Evolutionary conservation across 768 basidiomycete species (phyloP).

Genomic region (Podaxis sp.): DNA sequence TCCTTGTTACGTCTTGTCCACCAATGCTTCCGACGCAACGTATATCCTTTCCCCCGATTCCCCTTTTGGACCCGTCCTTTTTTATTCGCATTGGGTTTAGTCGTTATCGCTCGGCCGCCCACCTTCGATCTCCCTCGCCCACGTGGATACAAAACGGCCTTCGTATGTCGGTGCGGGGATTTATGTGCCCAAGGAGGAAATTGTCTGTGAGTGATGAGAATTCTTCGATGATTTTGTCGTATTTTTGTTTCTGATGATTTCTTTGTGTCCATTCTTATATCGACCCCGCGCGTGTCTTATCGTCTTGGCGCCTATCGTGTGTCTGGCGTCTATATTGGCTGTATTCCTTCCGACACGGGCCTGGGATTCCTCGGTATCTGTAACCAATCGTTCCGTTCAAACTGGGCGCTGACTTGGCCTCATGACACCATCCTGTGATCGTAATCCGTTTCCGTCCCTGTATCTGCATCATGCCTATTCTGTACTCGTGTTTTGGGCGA

Average conservation of each 20-base stretch:
- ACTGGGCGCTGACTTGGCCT: background rate
- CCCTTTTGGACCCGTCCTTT: background rate
- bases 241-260: background rate
- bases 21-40: background rate
- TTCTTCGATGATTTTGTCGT: slow-evolving; percentile 4
- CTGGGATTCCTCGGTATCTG: background rate
- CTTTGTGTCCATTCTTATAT: background rate
- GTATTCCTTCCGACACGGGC: too few species aligned
- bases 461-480: too few species aligned
- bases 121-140: slow-evolving; percentile 62
- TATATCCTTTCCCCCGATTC: background rate
- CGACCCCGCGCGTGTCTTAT: too few species aligned
- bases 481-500: too few species aligned
- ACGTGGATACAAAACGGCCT: slow-evolving; percentile 64
- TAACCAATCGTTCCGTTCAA: background rate
- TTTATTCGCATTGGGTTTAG: slow-evolving; percentile 30
- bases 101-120: slow-evolving; percentile 72
- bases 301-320: too few species aligned
- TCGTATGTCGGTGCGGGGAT: slow-evolving; percentile 45
- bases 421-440: background rate
- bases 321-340: too few species aligned
- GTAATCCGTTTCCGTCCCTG: background rate
- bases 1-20: slow-evolving; percentile 16
- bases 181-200: slow-evolving; percentile 49
- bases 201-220: slow-evolving; percentile 41